Evolutionary conservation across 768 basidiomycete species (phyloP).

Genomic region (Pleurotus giganteus): DNA sequence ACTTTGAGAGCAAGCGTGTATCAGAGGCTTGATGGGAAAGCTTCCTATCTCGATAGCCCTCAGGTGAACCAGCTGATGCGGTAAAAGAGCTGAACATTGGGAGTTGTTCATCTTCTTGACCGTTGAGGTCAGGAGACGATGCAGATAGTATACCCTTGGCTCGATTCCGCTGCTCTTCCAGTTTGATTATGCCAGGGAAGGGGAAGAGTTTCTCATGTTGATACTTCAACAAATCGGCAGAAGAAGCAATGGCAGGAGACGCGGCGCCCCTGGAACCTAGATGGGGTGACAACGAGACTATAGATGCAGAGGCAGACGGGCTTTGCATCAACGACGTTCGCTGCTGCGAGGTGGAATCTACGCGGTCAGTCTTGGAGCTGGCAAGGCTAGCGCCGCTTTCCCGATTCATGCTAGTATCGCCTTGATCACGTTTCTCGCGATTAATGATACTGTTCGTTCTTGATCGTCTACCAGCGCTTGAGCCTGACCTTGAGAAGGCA

Average conservation of each 20-base stretch:
- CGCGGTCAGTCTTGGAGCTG: conserved; percentile 59
- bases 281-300: conserved; percentile 58
- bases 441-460: conserved; percentile 74
- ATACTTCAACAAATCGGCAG: conserved; percentile 71
- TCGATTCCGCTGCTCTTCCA: conserved; percentile 71
- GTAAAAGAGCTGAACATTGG: conserved; percentile 46
- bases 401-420: conserved; percentile 70
- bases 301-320: conserved; percentile 70
- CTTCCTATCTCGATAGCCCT: conserved; percentile 55
- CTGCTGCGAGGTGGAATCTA: conserved; percentile 35
- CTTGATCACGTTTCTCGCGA: conserved; percentile 64
- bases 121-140: conserved; percentile 45
- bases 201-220: conserved; percentile 82
- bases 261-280: conserved; percentile 53
- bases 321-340: conserved; percentile 46
- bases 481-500: conserved; percentile 63
- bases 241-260: conserved; percentile 79
- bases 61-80: conserved; percentile 48
- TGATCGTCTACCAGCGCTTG: conserved; percentile 70
- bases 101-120: conserved; percentile 46
- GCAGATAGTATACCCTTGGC: conserved; percentile 48
- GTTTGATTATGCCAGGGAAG: conserved; percentile 81
- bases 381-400: conserved; percentile 75
- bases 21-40: conserved; percentile 72
- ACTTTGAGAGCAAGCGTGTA: conserved; percentile 57